Percentiles rank a stretch among this genome's conserved stretches.
Evolutionary conservation across 1,284 basidiomycete genomes (phyloP).

Genomic region (Malassezia cuniculi): DNA sequence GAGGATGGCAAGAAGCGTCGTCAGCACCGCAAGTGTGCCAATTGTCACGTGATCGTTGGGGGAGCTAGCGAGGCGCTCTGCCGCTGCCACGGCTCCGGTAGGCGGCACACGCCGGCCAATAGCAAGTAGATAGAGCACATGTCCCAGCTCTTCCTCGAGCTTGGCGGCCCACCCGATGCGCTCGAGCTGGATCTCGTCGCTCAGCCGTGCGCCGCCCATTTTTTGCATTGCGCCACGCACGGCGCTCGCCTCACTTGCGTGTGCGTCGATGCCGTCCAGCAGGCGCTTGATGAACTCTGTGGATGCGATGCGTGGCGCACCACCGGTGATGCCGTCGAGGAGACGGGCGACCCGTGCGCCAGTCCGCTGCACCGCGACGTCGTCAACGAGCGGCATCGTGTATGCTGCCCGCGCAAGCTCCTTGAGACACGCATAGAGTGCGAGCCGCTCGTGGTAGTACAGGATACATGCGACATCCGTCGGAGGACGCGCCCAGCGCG

Average conservation of each 20-base stretch:
- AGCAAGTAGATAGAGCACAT: conserved; percentile 36
- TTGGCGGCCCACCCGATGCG: conserved; percentile 30
- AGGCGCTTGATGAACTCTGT: conserved; percentile 13
- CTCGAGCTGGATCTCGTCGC: conserved; percentile 38
- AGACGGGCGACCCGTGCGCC: conserved; percentile 34
- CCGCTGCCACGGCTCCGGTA: conserved; percentile 21
- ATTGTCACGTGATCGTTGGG: conserved; percentile 19
- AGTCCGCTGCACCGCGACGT: conserved; percentile 21
- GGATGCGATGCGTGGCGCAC: neutral
- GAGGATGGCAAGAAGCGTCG: conserved; percentile 57
- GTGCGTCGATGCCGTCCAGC: conserved; percentile 24
- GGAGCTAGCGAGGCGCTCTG: conserved; percentile 5
- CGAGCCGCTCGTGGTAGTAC: conserved; percentile 36
- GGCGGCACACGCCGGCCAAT: conserved; percentile 28
- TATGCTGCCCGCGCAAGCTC: conserved; percentile 31
- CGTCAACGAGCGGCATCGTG: conserved; percentile 29
- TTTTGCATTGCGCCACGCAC: conserved; percentile 22
- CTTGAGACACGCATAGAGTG: conserved; percentile 32
- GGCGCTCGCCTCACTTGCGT: conserved; percentile 14
- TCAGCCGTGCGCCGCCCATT: conserved; percentile 12
- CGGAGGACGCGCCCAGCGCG: conserved; percentile 33
- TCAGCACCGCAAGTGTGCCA: conserved; percentile 59
- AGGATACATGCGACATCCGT: conserved; percentile 38
- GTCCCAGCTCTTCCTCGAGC: conserved; percentile 33
- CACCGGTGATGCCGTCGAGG: conserved; percentile 23